These are phyloP conservation scores for Cephaloascus albidus DNA, from an alignment of 805 yeast species.

Conservation along the genomic window DNA sequence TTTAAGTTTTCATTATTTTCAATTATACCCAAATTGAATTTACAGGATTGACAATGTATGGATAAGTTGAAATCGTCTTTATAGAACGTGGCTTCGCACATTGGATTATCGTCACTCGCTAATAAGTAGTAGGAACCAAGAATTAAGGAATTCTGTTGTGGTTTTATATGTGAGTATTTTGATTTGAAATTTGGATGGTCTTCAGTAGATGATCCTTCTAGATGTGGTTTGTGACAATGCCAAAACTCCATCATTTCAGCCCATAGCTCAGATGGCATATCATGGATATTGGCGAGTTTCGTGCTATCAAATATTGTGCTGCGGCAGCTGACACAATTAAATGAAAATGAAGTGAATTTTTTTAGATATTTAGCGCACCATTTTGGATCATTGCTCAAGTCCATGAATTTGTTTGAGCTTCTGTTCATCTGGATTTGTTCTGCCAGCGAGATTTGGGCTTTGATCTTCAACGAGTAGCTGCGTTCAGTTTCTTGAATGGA, in stretches of 20 bases:
- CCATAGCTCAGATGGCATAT: constrained; percentile 92
- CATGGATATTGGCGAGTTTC: constrained; percentile 24
- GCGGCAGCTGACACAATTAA: constrained; percentile 22
- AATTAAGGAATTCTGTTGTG: constrained; percentile 30
- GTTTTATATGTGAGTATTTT: constrained; percentile 33
- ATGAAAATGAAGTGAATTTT: constrained; percentile 15
- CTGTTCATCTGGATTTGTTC: too few relatives aligned
- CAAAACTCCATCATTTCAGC: constrained; percentile 93
- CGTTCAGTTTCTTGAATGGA: not conserved
- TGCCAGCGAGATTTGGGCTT: too few relatives aligned
- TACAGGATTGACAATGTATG: constrained; percentile 28
- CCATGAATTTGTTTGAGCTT: constrained; percentile 10
- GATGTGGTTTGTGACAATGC: constrained; percentile 85
- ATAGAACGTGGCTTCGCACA: not conserved
- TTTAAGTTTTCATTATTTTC: constrained; percentile 22
- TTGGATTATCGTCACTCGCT: constrained; percentile 14
- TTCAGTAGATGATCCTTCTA: constrained; percentile 8
- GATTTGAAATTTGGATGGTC: constrained; percentile 12
- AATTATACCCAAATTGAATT: constrained; percentile 25
- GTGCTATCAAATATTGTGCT: constrained; percentile 17
- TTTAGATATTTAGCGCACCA: constrained; percentile 37
- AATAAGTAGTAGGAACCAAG: constrained; percentile 52
- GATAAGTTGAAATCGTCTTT: not conserved
- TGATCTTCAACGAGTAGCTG: not conserved
- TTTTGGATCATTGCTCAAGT: constrained; percentile 10